phyloP scores from a whole-genome alignment of 2,329 filamentous ascomycete genomes.

The Xylariaceae sp. region DNA sequence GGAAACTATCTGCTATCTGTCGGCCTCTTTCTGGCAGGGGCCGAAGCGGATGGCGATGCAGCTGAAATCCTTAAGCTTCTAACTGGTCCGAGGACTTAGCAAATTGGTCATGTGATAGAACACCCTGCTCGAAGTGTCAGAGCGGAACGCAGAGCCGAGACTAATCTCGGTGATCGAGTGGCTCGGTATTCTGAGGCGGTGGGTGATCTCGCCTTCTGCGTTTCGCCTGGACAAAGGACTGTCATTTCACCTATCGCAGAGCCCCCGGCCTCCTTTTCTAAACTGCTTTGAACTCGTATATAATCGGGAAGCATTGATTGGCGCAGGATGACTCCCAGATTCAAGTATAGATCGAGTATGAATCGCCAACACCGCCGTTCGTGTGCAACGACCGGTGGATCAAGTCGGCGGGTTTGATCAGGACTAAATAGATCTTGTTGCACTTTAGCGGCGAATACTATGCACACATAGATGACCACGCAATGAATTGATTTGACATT shows the following conservation, averaged over 20 bases:
- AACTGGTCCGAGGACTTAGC: neutral
- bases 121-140: neutral
- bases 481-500: neutral
- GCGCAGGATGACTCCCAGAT: neutral
- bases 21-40: too few species aligned
- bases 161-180: neutral
- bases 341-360: neutral
- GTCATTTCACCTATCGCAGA: neutral
- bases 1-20: too few species aligned
- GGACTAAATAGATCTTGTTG: neutral
- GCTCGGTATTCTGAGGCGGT: neutral
- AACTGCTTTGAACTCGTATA: too few species aligned
- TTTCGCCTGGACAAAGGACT: neutral
- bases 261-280: too few species aligned
- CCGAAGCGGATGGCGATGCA: neutral
- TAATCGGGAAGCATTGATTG: too few species aligned
- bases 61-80: neutral
- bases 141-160: neutral
- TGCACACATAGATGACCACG: neutral
- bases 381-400: neutral
- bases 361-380: neutral
- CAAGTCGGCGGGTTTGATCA: neutral
- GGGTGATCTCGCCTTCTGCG: neutral
- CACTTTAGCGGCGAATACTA: neutral
- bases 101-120: neutral